These are phyloP conservation scores for Sicyos baderoa DNA, from an alignment of 306 rosid genomes.

Conservation along the genomic window DNA sequence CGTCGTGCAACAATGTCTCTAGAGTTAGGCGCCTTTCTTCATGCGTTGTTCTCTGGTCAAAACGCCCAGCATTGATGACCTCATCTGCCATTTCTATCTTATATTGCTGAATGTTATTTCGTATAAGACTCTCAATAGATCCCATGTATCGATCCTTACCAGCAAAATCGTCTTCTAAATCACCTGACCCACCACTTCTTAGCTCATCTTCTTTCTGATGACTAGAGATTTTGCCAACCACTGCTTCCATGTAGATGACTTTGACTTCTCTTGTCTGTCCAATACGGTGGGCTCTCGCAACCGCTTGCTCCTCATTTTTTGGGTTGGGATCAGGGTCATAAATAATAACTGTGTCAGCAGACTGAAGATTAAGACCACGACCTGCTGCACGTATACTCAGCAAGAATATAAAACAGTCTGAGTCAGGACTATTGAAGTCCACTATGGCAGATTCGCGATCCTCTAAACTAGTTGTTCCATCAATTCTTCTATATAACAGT, in stretches of 20 bases:
- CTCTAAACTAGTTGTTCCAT: constrained; percentile 93
- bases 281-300: constrained; percentile 98
- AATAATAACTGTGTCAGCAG: constrained; percentile 95
- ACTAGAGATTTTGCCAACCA: constrained; percentile 83
- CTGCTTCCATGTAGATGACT: constrained; percentile 97
- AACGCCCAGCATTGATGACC: constrained; percentile 98
- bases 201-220: constrained; percentile 86
- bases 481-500: constrained; percentile 79
- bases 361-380: constrained; percentile 95
- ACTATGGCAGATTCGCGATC: constrained; percentile 97
- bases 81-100: constrained; percentile 99
- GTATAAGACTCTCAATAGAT: constrained; percentile 90
- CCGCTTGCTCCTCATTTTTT: constrained; percentile 98
- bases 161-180: constrained; percentile 87
- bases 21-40: constrained; percentile 92
- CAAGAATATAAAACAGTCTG: constrained; percentile 90
- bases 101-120: constrained; percentile 89
- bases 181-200: constrained; percentile 69
- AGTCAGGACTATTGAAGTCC: constrained; percentile 71
- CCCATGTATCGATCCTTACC: constrained; percentile 97
- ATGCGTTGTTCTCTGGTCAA: constrained; percentile 97
- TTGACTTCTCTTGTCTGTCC: constrained; percentile 94
- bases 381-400: constrained; percentile 99
- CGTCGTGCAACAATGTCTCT: constrained; percentile 92
- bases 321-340: constrained; percentile 99